Base-by-base conservation (phyloP, 495 filamentous ascomycete species). In the Lichenothelia convexa region DNA sequence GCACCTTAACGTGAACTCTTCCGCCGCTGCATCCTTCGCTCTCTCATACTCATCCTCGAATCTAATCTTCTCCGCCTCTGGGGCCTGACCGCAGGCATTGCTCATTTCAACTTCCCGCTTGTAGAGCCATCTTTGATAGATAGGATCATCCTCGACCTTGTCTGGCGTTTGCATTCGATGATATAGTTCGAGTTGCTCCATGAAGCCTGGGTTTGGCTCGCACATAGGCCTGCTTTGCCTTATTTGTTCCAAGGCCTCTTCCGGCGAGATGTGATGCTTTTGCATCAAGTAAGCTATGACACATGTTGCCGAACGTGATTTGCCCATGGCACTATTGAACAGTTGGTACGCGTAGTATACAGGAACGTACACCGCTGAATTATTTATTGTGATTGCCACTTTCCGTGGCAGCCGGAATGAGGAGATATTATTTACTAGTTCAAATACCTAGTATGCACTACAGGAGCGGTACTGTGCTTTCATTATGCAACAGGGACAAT, bases 301-400 rank as follows among this genome's bases (percentile, higher is more conserved):
- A 44, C 84, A 65, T 30, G 84, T 73, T 42, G 84, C 76, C 17
- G 86, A 94, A 34, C 89, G 80, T 35, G 84, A 93, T 59, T 86
- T 87, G 21, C 89, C 89, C 83, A 93, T 92, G 21, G 83, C 86
- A 67, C 89, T 94, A 57, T n/a, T n/a, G n/a, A n/a, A 35, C 3
- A 43, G 24, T 27, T 27, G 24, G 24, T 13, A 24, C 4, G 6
- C 24, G 24, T 7, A 27, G n/a, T n/a, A n/a, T n/a, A n/a, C n/a
- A n/a, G n/a, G n/a, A n/a, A n/a, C n/a, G n/a, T n/a, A n/a, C n/a
- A n/a, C n/a, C n/a, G n/a, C n/a, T n/a, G n/a, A n/a, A n/a, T n/a
- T n/a, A n/a, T n/a, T n/a, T n/a, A n/a, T n/a, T n/a, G n/a, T n/a
- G n/a, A n/a, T n/a, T n/a, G n/a, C n/a, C n/a, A n/a, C n/a, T n/a